Evolutionary conservation across 352 stramenopile genomes (phyloP), one percentile per base, ranked within the genome.

Genomic region (Phytophthora litchii): DNA sequence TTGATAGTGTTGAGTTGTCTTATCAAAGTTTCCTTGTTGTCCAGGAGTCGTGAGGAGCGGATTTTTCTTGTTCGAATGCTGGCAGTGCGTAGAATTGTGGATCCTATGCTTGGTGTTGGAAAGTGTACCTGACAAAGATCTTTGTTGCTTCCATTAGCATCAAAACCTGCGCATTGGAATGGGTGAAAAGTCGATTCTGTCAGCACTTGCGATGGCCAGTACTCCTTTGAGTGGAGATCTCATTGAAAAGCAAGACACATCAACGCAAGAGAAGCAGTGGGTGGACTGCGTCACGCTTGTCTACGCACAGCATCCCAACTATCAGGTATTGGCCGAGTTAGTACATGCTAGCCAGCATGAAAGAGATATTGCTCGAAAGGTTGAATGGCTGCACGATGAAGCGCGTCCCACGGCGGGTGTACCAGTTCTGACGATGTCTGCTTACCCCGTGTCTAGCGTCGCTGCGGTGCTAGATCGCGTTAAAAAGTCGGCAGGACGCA

Each of bases 151-250:
- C 7, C 4, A 34, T 31, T 23, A 94, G 85, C 85, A 94, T 66
- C 85, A 94, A 71, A 91, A 84, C 40, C 62, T 94, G 13, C 81
- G 85, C 34, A 91, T 94, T 55, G 81, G 76, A 27, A 86, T 92
- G 76, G 85, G 83, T 12, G 81, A 89, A 44, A 94, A 94, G 45
- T 92, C 83, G 1, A 88, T 92, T 36, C 72, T 94, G 12, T 64
- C 74, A 10, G 79, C 83, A 7, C 66, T 94, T 11, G 85, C 83
- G 8, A 59, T 77, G 14, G 80, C 81, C 1, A 80, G 60, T 37
- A 25, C 63, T 14, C 51, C 70, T 0, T 52, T 25, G 19, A 37
- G 7, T 25, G 23, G 43, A 1, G 17, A 54, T 13, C 10, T 10
- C 9, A 38, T 3, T 23, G 36, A 54, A 1, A 29, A n/a, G 3